These are phyloP conservation scores for Hanseniaspora uvarum DNA, from an alignment of 1,139 yeast genomes.

Conservation along the genomic window DNA sequence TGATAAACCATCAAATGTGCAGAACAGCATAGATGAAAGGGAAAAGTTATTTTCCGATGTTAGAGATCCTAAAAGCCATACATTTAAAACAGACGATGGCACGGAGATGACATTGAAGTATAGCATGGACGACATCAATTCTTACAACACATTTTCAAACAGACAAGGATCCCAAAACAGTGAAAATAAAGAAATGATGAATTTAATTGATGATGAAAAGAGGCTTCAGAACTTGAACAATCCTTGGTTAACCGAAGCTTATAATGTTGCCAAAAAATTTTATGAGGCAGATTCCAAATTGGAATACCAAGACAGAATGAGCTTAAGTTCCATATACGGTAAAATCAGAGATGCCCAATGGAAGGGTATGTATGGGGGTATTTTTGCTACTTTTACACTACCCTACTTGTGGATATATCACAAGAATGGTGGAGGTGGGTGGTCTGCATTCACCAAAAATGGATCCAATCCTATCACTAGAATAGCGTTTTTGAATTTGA, in stretches of 20 bases:
- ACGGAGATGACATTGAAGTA: constrained; percentile 8
- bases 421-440: constrained; percentile 31
- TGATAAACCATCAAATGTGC: not conserved
- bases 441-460: constrained; percentile 16
- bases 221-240: constrained; percentile 15
- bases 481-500: not conserved
- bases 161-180: not conserved
- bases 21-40: not conserved
- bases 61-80: not conserved
- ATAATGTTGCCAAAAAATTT: constrained; percentile 27
- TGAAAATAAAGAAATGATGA: constrained; percentile 3
- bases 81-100: constrained; percentile 6
- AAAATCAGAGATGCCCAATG: constrained; percentile 26
- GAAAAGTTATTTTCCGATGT: not conserved
- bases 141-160: not conserved
- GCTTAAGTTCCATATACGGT: constrained; percentile 24
- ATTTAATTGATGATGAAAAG: constrained; percentile 6
- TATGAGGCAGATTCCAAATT: constrained; percentile 28
- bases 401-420: constrained; percentile 28
- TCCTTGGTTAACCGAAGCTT: constrained; percentile 30
- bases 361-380: constrained; percentile 31
- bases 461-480: constrained; percentile 9
- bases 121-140: not conserved
- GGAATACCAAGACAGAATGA: constrained; percentile 27
- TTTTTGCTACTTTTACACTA: constrained; percentile 30